Base-by-base conservation (phyloP, 129 eudicot species). In the Erigeron canadensis region DNA sequence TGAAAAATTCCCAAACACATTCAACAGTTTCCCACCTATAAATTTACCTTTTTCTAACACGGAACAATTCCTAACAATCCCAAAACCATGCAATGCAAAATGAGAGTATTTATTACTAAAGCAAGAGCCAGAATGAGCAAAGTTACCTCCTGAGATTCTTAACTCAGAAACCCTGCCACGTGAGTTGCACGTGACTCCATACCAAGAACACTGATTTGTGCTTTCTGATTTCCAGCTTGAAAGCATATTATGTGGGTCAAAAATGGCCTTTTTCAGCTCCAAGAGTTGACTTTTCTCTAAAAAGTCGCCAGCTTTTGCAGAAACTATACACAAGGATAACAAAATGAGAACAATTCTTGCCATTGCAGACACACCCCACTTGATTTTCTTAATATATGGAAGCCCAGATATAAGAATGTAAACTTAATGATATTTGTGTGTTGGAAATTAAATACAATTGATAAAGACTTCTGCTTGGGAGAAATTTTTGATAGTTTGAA, bases 141-240 rank as follows among this genome's bases (percentile, higher is more conserved):
- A 51, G 34, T 85, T 84, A 89, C 96, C 94, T 80, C 86, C 86
- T 18, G 76, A 19, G n/a, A 89, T 23, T 22, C 73, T 74, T 43
- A 89, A 60, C 73, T 74, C 81, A 21, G 79, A 71, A 83, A 90
- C 91, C 86, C 89, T 79, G 42, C 77, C 83, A 15, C 57, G 74
- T 2, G 85, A 75, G 71, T 80, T 82, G 83, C 96, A 90, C 57
- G 83, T 81, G 73, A 90, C 82, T 10, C 96, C 96, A 63, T 55
- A 77, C 96, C 96, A 90, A 5, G 83, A 47, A 77, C 96, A 90
- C 59, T 85, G 86, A 22, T 41, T 54, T 10, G 75, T 62, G 66
- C 60, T 65, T 21, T 66, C 60, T 11, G 71, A 21, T 64, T 58
- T 73, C 95, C 96, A 90, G 80, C 80, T 82, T 28, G 85, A 75